Base-by-base conservation (phyloP, 2,329 filamentous ascomycete species). In the Xylariaceae sp. region DNA sequence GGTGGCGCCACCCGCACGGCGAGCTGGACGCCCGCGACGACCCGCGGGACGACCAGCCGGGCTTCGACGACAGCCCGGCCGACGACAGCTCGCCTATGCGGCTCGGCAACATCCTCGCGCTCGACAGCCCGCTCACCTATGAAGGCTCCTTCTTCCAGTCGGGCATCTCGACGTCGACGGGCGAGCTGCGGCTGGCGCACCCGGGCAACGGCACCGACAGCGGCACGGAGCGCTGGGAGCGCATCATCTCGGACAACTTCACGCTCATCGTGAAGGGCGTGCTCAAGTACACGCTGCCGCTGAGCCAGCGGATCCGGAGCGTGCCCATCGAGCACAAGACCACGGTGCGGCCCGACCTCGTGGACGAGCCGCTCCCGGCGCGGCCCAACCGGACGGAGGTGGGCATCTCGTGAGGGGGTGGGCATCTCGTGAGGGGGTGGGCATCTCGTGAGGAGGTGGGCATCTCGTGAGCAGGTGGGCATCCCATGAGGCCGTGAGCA, bases 251-350 rank as follows among this genome's bases (percentile, higher is more conserved):
- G 44, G 84, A 95, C 57, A 85, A 90, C 28, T 98, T 96, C 48
- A 87, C 95, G 46, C 71, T 98, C 31, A 90, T 96, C 40, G 75
- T 98, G 26, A 81, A 92, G 48, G 92, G 92, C 15, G 83, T 92
- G 11, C 69, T 98, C 46, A 88, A 89, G 53, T 98, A 98, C 52
- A 74, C 65, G 19, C 63, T 81, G 21, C 77, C 77, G 3, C 61
- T 81, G 33, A 80, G 74, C 47, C 71, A 74, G 45, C 70, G 68
- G 34, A 58, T 77, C 23, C 65, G 75, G 42, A 79, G 71, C 43
- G 72, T 74, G 7, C 66, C 72, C 6, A 75, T 81, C 28, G 71
- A 74, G 8, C 75, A 73, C 19, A 66, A 75, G 45, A 70, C 70
- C 8, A 69, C 64, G 1, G 73, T 81, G 40, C 75, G 77, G 46